Conservation (phyloP, 306 rosid genomes). For the Glycyrrhiza uralensis region DNA sequence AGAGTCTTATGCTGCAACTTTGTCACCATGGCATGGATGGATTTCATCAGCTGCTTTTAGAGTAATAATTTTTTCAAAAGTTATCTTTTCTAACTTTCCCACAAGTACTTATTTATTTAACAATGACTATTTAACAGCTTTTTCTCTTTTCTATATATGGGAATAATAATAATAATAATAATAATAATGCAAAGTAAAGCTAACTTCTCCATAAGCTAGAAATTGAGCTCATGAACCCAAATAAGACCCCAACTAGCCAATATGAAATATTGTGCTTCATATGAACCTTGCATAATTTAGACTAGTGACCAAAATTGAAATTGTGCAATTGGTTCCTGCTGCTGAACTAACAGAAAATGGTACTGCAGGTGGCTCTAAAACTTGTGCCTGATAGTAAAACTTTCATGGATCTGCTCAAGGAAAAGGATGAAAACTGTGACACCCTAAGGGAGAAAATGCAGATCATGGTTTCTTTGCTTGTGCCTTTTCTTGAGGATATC, state of each 20-base stretch:
- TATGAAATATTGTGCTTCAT: not conserved
- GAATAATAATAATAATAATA: too few species aligned
- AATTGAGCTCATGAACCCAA: too few species aligned
- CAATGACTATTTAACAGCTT: too few species aligned
- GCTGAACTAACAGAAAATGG: slow-evolving; percentile 18
- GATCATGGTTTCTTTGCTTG: slow-evolving; percentile 53
- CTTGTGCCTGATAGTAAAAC: slow-evolving; percentile 66
- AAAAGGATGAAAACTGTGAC: slow-evolving; percentile 53
- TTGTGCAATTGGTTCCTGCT: slow-evolving; percentile 3
- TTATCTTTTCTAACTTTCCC: too few species aligned
- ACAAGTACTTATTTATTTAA: too few species aligned
- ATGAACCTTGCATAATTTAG: not conserved
- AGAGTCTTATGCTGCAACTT: slow-evolving; percentile 64
- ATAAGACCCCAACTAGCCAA: too few species aligned
- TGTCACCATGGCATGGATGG: slow-evolving; percentile 96
- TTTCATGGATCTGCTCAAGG: slow-evolving; percentile 57
- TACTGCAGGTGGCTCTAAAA: slow-evolving; percentile 70
- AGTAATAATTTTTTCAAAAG: too few species aligned
- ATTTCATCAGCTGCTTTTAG: slow-evolving; percentile 87
- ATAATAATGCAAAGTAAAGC: too few species aligned
- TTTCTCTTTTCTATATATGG: too few species aligned
- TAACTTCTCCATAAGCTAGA: too few species aligned
- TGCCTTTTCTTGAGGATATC: slow-evolving; percentile 65
- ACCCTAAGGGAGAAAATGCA: slow-evolving; percentile 59
- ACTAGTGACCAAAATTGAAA: not conserved